Conservation (phyloP, 305 asterid genomes). For the Fraxinus sp. region DNA sequence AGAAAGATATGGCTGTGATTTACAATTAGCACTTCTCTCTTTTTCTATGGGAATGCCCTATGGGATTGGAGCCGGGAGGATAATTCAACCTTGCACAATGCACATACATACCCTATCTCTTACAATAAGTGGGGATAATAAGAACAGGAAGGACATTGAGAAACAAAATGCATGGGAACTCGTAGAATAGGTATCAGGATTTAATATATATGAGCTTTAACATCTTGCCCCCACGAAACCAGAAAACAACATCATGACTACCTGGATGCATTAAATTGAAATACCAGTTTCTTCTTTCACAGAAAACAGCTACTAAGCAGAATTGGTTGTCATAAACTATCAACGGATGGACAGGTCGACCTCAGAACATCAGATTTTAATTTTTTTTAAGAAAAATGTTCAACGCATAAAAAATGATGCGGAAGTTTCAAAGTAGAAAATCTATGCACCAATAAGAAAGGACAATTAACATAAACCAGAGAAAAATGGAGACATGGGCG, state of each 20-base stretch:
- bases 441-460: background rate
- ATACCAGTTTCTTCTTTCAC: background rate
- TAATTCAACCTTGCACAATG: background rate
- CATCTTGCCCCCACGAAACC: background rate
- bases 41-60: background rate
- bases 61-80: background rate
- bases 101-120: background rate
- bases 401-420: background rate
- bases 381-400: background rate
- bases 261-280: background rate
- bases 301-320: background rate
- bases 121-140: background rate
- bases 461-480: background rate
- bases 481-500: constrained; percentile 6
- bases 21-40: background rate
- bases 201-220: background rate
- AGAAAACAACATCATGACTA: background rate
- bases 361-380: background rate
- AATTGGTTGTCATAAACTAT: background rate
- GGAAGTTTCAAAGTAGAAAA: background rate
- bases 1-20: background rate
- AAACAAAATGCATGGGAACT: background rate
- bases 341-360: background rate
- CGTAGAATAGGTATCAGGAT: background rate
- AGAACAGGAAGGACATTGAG: background rate